phyloP scores from a whole-genome alignment of 2,329 filamentous ascomycete genomes.

The Fusarium vanettenii region DNA sequence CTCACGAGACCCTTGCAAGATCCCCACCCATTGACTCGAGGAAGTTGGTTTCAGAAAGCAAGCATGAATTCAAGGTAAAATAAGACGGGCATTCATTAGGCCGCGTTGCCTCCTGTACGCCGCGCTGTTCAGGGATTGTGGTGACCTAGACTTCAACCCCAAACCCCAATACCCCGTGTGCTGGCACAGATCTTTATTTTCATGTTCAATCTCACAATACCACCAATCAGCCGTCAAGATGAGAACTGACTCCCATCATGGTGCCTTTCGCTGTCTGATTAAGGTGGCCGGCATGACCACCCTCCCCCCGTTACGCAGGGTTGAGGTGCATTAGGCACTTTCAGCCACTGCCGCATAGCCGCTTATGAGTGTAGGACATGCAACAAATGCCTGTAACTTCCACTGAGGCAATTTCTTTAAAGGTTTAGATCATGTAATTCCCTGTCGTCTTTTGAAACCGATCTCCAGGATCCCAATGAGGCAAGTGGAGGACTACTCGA shows the following conservation, averaged over 20 bases:
- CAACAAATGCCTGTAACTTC: not conserved
- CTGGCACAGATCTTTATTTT: not conserved
- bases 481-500: not conserved
- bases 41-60: not conserved
- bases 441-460: not conserved
- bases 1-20: not conserved
- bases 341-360: not conserved
- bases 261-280: not conserved
- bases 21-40: not conserved
- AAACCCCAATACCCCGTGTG: not conserved
- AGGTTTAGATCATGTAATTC: not conserved
- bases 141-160: not conserved
- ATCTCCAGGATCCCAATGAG: not conserved
- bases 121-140: no score
- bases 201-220: not conserved
- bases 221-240: not conserved
- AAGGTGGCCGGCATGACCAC: not conserved
- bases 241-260: accelerated
- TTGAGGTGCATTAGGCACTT: not conserved
- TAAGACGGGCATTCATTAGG: not conserved
- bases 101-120: not conserved
- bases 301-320: not conserved
- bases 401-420: not conserved
- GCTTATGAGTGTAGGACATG: not conserved
- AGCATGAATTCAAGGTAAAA: not conserved